Evolutionary conservation across 495 filamentous ascomycete genomes (phyloP).

Genomic region (Mytilinidion resinicola): DNA sequence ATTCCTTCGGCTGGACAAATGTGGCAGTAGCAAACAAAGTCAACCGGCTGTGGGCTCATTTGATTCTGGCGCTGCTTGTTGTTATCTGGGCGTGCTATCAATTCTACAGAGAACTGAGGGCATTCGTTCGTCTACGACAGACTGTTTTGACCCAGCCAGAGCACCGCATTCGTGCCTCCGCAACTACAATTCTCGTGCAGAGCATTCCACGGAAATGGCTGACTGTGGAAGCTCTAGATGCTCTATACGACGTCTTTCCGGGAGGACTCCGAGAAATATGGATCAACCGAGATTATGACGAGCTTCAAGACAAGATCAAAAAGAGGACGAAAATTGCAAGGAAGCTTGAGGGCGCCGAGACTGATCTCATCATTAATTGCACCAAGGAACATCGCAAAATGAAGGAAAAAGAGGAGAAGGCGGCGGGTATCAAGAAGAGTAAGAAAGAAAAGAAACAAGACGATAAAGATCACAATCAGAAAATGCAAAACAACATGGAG

Average conservation of each 20-base stretch:
- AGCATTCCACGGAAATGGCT: constrained; percentile 88
- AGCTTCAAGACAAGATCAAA: constrained; percentile 80
- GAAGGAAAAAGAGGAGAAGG: constrained; percentile 57
- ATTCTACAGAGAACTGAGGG: constrained; percentile 78
- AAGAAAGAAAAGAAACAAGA: constrained; percentile 45
- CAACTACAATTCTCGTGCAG: constrained; percentile 88
- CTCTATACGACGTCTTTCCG: constrained; percentile 93
- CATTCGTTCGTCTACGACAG: constrained; percentile 92
- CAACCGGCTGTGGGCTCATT: constrained; percentile 80
- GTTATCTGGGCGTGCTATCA: constrained; percentile 80
- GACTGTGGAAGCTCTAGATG: constrained; percentile 66
- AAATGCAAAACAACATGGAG: constrained; percentile 52
- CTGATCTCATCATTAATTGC: constrained; percentile 68
- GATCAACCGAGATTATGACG: constrained; percentile 89
- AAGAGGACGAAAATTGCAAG: constrained; percentile 63
- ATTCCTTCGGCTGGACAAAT: constrained; percentile 66
- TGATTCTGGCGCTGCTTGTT: constrained; percentile 72
- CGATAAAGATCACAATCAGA: constrained; percentile 41
- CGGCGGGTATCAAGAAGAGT: constrained; percentile 41
- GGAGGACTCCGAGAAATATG: constrained; percentile 94
- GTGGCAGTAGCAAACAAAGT: constrained; percentile 58
- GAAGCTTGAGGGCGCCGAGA: constrained; percentile 75
- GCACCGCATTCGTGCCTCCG: constrained; percentile 89
- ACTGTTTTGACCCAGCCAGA: constrained; percentile 93
- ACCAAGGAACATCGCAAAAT: constrained; percentile 67